phyloP scores from a whole-genome alignment of 148 eudicot genomes.

The Polygonum maritimum region DNA sequence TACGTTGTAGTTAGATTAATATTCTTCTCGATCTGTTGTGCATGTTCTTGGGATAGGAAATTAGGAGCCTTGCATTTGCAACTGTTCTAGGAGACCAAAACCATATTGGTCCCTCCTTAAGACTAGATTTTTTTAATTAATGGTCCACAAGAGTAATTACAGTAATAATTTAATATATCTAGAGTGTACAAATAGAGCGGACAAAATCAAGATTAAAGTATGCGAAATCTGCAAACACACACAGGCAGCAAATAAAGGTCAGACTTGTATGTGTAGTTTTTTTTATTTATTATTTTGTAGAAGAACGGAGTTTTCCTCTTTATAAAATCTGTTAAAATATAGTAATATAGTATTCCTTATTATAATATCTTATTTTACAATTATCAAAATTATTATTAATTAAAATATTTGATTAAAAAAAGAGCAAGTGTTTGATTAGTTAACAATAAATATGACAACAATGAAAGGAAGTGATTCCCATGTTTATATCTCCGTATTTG shows the following conservation, averaged over 20 bases:
- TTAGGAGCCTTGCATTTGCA: constrained; percentile 4
- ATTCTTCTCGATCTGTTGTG: background rate
- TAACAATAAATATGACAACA: background rate
- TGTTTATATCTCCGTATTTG: background rate
- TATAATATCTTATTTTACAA: too few relatives aligned
- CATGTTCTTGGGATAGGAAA: background rate
- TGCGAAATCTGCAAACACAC: background rate
- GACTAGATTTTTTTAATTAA: background rate
- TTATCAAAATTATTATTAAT: background rate
- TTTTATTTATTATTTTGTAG: background rate
- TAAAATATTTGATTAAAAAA: background rate
- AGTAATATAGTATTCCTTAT: too few relatives aligned
- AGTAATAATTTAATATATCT: too few relatives aligned
- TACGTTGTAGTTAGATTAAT: background rate
- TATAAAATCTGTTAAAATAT: too few relatives aligned
- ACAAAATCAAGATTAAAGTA: background rate
- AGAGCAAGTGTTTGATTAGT: background rate
- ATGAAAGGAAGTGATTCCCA: background rate
- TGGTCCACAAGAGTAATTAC: background rate
- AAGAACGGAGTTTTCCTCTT: background rate
- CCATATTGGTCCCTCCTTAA: constrained; percentile 3
- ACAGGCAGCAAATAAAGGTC: background rate
- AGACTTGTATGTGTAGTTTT: background rate
- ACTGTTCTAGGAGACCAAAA: background rate
- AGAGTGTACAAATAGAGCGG: background rate